Percentiles rank a stretch among this genome's conserved stretches.
Conservation (phyloP, 768 basidiomycete species). For the Suillus subluteus region DNA sequence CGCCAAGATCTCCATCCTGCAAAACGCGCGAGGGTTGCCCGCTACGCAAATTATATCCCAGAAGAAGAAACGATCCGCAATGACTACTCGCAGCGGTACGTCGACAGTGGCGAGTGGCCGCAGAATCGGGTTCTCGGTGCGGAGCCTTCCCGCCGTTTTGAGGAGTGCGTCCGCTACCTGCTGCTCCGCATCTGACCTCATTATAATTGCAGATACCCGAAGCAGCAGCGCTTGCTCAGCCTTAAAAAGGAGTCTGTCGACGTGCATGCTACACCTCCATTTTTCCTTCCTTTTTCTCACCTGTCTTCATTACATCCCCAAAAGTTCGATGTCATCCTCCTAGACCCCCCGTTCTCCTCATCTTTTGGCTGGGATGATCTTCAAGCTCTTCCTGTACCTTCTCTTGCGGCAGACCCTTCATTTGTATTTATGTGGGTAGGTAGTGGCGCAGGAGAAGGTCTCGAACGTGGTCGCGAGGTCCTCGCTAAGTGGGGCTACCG, state of each 20-base stretch:
- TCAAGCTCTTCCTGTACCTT: conserved; percentile 78
- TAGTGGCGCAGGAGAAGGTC: conserved; percentile 83
- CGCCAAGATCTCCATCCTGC: conserved; percentile 62
- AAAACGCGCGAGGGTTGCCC: conserved; percentile 70
- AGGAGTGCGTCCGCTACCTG: conserved; percentile 69
- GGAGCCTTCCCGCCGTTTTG: conserved; percentile 84
- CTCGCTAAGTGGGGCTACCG: conserved; percentile 94
- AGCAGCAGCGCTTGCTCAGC: conserved; percentile 81
- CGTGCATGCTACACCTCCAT: conserved; percentile 69
- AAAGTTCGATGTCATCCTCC: conserved; percentile 90
- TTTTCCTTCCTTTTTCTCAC: conserved; percentile 66
- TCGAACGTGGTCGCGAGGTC: conserved; percentile 90
- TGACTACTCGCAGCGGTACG: conserved; percentile 91
- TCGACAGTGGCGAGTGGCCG: conserved; percentile 90
- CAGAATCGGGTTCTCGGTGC: conserved; percentile 93
- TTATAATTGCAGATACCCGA: conserved; percentile 79
- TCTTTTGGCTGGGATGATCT: conserved; percentile 87
- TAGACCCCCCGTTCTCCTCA: conserved; percentile 89
- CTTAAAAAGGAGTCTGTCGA: conserved; percentile 83
- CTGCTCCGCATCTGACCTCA: conserved; percentile 8
- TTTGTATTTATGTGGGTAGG: conserved; percentile 98
- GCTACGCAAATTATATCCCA: conserved; percentile 83
- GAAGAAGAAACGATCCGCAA: conserved; percentile 97
- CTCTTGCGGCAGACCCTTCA: conserved; percentile 86
- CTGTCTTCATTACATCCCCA: conserved; percentile 58